These are phyloP conservation scores for Aphanoascus verrucosus DNA, from an alignment of 2,329 filamentous ascomycete genomes.

Conservation along the genomic window DNA sequence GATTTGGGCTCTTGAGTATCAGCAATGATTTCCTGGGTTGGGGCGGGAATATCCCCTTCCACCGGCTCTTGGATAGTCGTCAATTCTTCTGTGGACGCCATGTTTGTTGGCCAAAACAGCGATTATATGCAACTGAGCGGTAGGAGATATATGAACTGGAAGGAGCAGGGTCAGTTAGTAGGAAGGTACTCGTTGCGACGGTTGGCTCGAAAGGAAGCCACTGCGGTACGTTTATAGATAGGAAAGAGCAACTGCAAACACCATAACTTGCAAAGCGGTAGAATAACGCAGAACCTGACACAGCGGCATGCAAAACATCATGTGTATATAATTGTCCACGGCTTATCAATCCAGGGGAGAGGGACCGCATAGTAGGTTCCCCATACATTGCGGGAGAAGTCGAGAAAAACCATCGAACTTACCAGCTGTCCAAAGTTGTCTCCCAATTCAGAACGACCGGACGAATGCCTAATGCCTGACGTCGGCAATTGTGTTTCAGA, in stretches of 20 bases:
- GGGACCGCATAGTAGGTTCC: no score
- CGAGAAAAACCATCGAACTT: background rate
- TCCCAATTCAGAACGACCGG: background rate
- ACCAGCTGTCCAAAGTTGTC: background rate
- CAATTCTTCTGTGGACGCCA: constrained; percentile 26
- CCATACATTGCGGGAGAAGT: background rate
- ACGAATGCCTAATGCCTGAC: background rate
- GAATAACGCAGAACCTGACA: no score
- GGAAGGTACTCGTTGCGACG: no score
- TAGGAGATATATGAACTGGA: background rate
- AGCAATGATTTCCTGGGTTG: constrained; percentile 23
- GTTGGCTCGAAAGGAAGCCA: no score
- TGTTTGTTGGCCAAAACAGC: background rate
- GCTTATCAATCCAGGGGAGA: no score
- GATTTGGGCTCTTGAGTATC: constrained; percentile 23
- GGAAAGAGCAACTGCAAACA: no score
- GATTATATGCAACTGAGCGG: background rate
- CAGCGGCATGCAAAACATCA: no score
- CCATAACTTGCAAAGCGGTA: no score
- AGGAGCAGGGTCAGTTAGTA: no score
- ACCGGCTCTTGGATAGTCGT: constrained; percentile 20
- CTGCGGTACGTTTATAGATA: no score
- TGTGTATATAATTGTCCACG: no score
- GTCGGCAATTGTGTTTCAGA: background rate
- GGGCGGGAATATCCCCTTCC: constrained; percentile 14